A percentile compares a stretch with the other conserved stretches of the same genome.
Evolutionary conservation across 257 asterid species (phyloP).

Genomic region (Solanum pinnatisectum): DNA sequence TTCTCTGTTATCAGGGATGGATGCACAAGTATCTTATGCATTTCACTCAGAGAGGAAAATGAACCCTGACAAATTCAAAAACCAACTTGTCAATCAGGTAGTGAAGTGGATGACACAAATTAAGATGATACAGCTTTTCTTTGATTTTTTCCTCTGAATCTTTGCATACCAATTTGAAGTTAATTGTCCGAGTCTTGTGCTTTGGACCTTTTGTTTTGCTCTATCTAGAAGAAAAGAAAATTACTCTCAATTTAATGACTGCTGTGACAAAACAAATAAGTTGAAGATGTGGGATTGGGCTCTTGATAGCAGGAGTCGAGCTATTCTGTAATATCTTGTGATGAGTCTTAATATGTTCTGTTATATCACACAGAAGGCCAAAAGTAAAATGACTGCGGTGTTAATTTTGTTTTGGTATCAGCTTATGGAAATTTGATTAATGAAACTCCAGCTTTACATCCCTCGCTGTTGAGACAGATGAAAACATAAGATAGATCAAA

Average conservation of each 20-base stretch:
- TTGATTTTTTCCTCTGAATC: not conserved
- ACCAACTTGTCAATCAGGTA: constrained; percentile 90
- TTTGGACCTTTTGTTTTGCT: not conserved
- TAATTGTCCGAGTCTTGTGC: not conserved
- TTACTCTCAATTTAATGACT: not conserved
- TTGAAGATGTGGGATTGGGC: not conserved
- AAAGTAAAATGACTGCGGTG: not conserved
- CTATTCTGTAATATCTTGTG: not conserved
- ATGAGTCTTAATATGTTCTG: not conserved
- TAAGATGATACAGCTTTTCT: not conserved
- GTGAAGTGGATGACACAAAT: not conserved
- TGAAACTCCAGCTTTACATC: not conserved
- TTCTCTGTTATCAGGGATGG: constrained; percentile 59
- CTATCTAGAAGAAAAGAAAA: not conserved
- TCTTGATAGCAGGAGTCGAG: not conserved
- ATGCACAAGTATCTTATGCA: constrained; percentile 91
- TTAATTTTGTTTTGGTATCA: not conserved
- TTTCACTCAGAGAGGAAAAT: constrained; percentile 82
- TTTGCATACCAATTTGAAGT: not conserved
- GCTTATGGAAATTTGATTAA: not conserved
- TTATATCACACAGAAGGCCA: not conserved
- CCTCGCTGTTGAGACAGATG: not conserved
- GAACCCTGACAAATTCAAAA: constrained; percentile 86
- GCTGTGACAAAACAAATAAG: not conserved
- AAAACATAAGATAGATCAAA: not conserved